Conservation (phyloP, 495 filamentous ascomycete species). For the Tuber umbilicatum region DNA sequence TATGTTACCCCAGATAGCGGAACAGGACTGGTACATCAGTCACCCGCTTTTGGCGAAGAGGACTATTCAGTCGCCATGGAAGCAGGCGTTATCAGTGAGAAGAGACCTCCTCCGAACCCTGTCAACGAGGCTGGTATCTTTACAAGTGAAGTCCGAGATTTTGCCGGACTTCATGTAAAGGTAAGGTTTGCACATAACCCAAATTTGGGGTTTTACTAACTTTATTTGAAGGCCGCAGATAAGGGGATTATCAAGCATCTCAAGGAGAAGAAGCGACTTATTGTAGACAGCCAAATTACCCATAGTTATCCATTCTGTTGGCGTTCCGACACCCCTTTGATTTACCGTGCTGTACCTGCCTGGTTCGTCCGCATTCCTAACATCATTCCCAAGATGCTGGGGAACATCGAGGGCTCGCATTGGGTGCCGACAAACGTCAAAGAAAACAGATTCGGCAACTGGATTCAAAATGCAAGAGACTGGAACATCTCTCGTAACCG, state of each 20-base stretch:
- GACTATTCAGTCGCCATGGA: slow-evolving; percentile 83
- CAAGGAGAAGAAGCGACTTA: slow-evolving; percentile 68
- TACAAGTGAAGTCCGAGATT: slow-evolving; percentile 73
- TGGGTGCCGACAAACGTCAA: slow-evolving; percentile 94
- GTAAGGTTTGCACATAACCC: slow-evolving; percentile 7
- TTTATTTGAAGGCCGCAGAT: slow-evolving; percentile 57
- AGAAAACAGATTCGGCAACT: slow-evolving; percentile 78
- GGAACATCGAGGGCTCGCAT: slow-evolving; percentile 82
- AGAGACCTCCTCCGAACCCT: slow-evolving; percentile 78
- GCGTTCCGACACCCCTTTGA: slow-evolving; percentile 89
- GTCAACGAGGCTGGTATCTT: slow-evolving; percentile 77
- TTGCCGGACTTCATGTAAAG: slow-evolving; percentile 85
- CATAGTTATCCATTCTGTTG: slow-evolving; percentile 96
- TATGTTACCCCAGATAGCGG: slow-evolving; percentile 92
- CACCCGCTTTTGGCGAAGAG: slow-evolving; percentile 92
- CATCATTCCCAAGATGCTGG: slow-evolving; percentile 82
- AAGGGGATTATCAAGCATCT: slow-evolving; percentile 90
- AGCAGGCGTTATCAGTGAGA: slow-evolving; percentile 67
- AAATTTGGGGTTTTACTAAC: slow-evolving; percentile 9
- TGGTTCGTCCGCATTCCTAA: slow-evolving; percentile 89
- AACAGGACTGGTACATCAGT: slow-evolving; percentile 92
- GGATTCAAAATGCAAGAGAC: slow-evolving; percentile 87
- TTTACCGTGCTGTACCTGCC: slow-evolving; percentile 86
- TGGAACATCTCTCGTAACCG: slow-evolving; percentile 96
- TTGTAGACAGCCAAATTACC: slow-evolving; percentile 83